Evolutionary conservation across 305 asterid genomes (phyloP).

Genomic region (Rubia peregrina): DNA sequence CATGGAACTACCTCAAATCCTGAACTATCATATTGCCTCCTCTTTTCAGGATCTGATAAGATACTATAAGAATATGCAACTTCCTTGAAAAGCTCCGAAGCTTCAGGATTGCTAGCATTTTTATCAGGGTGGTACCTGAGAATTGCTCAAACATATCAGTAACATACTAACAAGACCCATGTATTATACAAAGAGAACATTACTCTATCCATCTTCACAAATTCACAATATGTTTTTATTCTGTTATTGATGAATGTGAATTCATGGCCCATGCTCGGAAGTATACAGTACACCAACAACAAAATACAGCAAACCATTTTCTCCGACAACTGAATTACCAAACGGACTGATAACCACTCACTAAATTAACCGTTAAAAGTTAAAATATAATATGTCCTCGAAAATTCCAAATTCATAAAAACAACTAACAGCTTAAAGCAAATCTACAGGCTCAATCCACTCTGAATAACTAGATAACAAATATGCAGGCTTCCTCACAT

Average conservation of each 20-base stretch:
- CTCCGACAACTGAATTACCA: not conserved
- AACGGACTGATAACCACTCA: not conserved
- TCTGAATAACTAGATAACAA: not conserved
- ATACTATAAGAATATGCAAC: conserved; percentile 97
- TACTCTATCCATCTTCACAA: not conserved
- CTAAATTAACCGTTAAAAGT: not conserved
- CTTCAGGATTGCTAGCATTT: conserved; percentile 96
- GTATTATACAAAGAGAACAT: not conserved
- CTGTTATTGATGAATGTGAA: not conserved
- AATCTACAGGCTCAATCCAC: not conserved
- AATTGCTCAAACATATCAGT: conserved; percentile 15
- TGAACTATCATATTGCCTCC: conserved; percentile 79
- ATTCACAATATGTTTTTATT: not conserved
- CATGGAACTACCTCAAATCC: conserved; percentile 78
- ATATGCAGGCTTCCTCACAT: not conserved
- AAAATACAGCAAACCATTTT: not conserved
- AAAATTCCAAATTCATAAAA: conserved; percentile 8
- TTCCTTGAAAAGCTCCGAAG: conserved; percentile 94
- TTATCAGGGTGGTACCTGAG: conserved; percentile 98
- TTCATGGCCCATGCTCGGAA: no score
- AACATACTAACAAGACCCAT: conserved; percentile 14
- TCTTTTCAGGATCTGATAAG: conserved; percentile 91
- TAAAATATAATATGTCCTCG: not conserved
- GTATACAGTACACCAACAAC: not conserved
- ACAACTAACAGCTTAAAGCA: conserved; percentile 13